Evolutionary conservation across 768 basidiomycete genomes (phyloP).

Genomic region (Lyophyllum semitale): DNA sequence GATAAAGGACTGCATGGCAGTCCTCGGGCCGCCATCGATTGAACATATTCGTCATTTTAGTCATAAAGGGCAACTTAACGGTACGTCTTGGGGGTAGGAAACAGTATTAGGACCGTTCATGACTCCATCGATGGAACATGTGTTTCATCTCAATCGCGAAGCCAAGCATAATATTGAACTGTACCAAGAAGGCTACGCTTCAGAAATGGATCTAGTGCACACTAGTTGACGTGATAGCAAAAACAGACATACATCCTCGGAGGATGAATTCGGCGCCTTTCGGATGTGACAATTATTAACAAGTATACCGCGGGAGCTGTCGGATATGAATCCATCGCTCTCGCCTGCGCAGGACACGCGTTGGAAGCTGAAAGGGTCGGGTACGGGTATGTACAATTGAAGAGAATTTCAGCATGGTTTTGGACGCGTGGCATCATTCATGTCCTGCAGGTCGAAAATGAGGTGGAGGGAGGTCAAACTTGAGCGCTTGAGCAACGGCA

Average conservation of each 20-base stretch:
- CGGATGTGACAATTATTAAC: not conserved
- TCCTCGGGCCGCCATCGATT: constrained; percentile 9
- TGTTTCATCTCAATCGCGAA: not conserved
- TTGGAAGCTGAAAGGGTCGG: constrained; percentile 11
- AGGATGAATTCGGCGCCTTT: not conserved
- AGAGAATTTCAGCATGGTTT: not conserved
- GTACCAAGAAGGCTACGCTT: not conserved
- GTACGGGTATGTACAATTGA: not conserved
- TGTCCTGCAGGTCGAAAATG: not conserved
- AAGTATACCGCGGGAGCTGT: not conserved
- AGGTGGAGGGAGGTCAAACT: constrained; percentile 1
- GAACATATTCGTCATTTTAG: not conserved
- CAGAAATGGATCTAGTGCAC: not conserved
- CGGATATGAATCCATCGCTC: constrained; percentile 13
- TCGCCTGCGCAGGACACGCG: constrained; percentile 5
- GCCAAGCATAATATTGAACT: not conserved
- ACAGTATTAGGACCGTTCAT: constrained; percentile 2
- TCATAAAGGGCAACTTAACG: constrained; percentile 5
- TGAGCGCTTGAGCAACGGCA: not conserved
- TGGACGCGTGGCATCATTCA: constrained; percentile 7
- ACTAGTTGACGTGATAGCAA: not conserved
- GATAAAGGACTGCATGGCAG: constrained; percentile 11
- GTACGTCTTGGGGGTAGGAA: not conserved
- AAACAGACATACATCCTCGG: not conserved
- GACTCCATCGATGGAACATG: constrained; percentile 10